Evolutionary conservation across 257 asterid species (phyloP).

Genomic region (Primulina tabacum): DNA sequence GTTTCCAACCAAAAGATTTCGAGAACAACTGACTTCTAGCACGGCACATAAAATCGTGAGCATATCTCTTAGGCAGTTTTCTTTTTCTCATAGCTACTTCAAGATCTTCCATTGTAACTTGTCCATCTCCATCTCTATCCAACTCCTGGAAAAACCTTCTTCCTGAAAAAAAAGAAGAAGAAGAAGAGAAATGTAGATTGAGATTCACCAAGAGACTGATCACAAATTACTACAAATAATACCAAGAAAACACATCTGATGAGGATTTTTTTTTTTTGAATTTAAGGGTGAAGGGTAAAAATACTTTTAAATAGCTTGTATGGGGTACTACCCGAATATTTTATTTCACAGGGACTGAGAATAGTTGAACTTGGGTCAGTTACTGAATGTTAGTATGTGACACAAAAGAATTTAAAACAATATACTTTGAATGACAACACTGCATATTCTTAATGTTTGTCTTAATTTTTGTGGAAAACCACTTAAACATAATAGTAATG

Average conservation of each 20-base stretch:
- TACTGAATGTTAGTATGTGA: neutral
- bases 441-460: neutral
- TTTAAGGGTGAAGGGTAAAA: neutral
- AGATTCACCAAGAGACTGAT: conserved; percentile 4
- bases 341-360: neutral
- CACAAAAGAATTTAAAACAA: neutral
- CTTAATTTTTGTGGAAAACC: neutral
- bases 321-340: neutral
- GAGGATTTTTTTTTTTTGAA: neutral
- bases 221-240: neutral
- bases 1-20: conserved; percentile 96
- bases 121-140: conserved; percentile 98
- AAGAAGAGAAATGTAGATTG: conserved; percentile 3
- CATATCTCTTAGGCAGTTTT: conserved; percentile 88
- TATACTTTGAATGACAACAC: neutral
- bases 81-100: conserved; percentile 92
- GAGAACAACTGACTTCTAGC: conserved; percentile 87
- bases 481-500: conserved; percentile 2
- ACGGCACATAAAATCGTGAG: conserved; percentile 89
- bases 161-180: conserved; percentile 45
- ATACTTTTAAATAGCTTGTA: neutral
- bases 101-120: conserved; percentile 94
- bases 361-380: neutral
- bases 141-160: conserved; percentile 90
- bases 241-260: conserved; percentile 1